Evolutionary conservation across 176 grass and related monocot species (phyloP).

Genomic region (Triticum urartu): DNA sequence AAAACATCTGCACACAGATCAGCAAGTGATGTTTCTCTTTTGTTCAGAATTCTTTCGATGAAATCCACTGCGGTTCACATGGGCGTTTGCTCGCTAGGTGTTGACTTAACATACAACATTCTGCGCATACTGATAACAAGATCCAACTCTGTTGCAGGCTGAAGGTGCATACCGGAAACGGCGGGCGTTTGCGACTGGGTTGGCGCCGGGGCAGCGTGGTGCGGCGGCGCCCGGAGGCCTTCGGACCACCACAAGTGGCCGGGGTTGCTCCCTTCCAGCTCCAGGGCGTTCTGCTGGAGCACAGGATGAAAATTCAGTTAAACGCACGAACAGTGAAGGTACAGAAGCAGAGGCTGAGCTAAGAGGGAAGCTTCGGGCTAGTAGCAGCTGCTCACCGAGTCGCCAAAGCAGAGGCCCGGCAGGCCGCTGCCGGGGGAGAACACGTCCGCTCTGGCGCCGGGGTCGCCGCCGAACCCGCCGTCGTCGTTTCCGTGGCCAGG

Average conservation of each 20-base stretch:
- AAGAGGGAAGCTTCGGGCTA: background rate
- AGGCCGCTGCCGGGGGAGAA: slow-evolving; percentile 12
- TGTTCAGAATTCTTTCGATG: background rate
- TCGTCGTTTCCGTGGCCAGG: background rate
- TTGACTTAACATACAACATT: background rate
- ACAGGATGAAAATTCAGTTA: background rate
- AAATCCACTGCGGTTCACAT: background rate
- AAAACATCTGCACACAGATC: background rate
- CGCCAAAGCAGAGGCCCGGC: slow-evolving; percentile 7
- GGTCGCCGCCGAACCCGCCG: background rate
- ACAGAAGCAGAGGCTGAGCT: background rate
- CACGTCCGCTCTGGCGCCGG: background rate
- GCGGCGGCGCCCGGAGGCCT: slow-evolving; percentile 11
- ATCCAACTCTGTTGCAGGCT: background rate
- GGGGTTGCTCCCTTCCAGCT: slow-evolving; percentile 31
- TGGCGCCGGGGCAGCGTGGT: slow-evolving; percentile 12
- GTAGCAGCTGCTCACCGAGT: slow-evolving; percentile 26
- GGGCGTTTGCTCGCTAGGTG: background rate
- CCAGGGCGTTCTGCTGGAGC: slow-evolving; percentile 35
- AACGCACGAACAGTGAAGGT: background rate
- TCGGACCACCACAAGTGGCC: slow-evolving; percentile 45
- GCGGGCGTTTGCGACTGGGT: slow-evolving; percentile 35
- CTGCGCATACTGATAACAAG: background rate
- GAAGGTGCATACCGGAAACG: slow-evolving; percentile 42
- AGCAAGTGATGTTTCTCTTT: background rate